phyloP scores from a whole-genome alignment of 345 rosid genomes.

The Populus euphratica region DNA sequence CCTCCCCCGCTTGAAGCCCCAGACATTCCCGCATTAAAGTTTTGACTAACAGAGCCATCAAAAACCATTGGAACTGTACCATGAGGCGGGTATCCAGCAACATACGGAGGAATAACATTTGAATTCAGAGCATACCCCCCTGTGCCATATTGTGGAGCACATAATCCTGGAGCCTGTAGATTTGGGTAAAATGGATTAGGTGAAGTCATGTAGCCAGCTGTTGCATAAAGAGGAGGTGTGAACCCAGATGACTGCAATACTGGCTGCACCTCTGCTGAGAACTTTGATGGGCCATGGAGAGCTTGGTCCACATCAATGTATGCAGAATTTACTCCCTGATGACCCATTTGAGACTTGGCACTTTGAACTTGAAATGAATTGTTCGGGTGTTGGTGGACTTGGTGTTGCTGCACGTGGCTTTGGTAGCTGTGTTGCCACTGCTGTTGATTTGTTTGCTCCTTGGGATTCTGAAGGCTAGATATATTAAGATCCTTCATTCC shows the following conservation, averaged over 20 bases:
- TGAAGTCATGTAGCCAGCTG: slow-evolving; percentile 62
- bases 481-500: slow-evolving; percentile 39
- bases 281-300: slow-evolving; percentile 41
- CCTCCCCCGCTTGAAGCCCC: slow-evolving; percentile 39
- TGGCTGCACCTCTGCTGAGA: slow-evolving; percentile 54
- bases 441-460: slow-evolving; percentile 25
- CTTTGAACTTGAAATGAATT: slow-evolving; percentile 37
- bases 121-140: slow-evolving; percentile 64
- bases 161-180: slow-evolving; percentile 64
- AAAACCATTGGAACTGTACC: slow-evolving; percentile 57
- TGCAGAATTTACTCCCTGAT: slow-evolving; percentile 17
- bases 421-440: slow-evolving; percentile 30
- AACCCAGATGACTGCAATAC: slow-evolving; percentile 61
- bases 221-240: slow-evolving; percentile 56
- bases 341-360: slow-evolving; percentile 26
- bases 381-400: slow-evolving; percentile 26
- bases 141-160: slow-evolving; percentile 55
- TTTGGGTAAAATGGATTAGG: slow-evolving; percentile 62
- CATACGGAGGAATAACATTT: slow-evolving; percentile 51
- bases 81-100: slow-evolving; percentile 71
- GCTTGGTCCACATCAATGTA: slow-evolving; percentile 30
- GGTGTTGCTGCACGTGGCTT: slow-evolving; percentile 25
- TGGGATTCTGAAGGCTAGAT: slow-evolving; percentile 25
- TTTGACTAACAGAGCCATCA: slow-evolving; percentile 48
- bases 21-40: slow-evolving; percentile 37